A percentile compares a stretch with the other conserved stretches of the same genome.
phyloP scores from a whole-genome alignment of 1,284 basidiomycete genomes.

The Trichosporon faecale region DNA sequence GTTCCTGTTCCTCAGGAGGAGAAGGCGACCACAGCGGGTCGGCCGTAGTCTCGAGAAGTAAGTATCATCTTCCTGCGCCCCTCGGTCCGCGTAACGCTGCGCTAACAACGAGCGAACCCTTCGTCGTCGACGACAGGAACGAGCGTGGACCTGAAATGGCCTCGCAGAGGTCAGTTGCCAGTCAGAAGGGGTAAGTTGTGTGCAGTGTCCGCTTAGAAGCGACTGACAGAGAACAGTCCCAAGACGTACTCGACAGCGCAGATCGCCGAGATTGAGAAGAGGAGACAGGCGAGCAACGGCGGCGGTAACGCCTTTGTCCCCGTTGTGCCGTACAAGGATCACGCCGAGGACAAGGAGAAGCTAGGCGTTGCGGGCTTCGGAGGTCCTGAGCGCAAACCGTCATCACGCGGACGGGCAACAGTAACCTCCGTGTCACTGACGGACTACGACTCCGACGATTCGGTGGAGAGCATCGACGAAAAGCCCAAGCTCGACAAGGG shows the following conservation, averaged over 20 bases:
- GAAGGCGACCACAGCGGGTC: not conserved
- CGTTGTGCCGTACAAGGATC: not conserved
- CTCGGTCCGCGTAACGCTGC: not conserved
- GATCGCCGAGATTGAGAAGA: not conserved
- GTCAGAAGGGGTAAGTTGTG: not conserved
- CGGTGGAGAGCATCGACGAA: not conserved
- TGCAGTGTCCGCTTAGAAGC: no score
- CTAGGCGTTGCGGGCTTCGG: not conserved
- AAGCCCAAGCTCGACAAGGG: not conserved
- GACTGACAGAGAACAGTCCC: not conserved
- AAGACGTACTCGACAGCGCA: not conserved
- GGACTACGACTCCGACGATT: not conserved
- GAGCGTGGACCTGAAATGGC: not conserved
- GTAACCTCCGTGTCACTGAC: not conserved
- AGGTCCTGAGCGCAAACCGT: not conserved
- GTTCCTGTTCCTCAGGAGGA: not conserved
- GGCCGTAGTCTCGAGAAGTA: not conserved
- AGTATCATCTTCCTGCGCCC: not conserved
- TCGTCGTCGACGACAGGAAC: not conserved
- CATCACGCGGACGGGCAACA: not conserved
- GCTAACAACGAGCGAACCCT: not conserved
- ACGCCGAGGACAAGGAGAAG: not conserved
- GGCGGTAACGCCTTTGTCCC: not conserved
- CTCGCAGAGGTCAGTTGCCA: not conserved
- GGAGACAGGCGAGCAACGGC: not conserved